These are phyloP conservation scores for Paramecium biaurelia DNA, from an alignment of 73 alveolate genomes.

Conservation along the genomic window DNA sequence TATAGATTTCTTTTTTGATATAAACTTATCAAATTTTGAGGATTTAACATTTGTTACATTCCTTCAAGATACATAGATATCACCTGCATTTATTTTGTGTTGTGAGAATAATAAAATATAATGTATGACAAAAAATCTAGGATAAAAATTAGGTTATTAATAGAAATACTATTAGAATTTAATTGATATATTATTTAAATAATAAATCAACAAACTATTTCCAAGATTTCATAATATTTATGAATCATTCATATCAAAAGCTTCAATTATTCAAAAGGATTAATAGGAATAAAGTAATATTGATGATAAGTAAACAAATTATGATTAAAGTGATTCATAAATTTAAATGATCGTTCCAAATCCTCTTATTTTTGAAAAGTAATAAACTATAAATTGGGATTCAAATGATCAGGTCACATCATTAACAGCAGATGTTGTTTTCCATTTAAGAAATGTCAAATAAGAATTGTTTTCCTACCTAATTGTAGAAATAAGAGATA, in stretches of 20 bases:
- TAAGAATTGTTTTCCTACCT: background rate
- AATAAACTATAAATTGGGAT: background rate
- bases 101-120: background rate
- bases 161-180: background rate
- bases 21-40: background rate
- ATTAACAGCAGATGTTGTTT: background rate
- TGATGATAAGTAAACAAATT: background rate
- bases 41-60: background rate
- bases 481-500: constrained; percentile 12
- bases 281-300: background rate
- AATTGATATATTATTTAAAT: background rate
- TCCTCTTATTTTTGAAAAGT: background rate
- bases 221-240: background rate
- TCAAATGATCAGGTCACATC: background rate
- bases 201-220: background rate
- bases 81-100: background rate
- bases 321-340: background rate
- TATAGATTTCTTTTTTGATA: constrained; percentile 22
- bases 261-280: background rate
- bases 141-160: background rate
- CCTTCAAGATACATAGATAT: background rate
- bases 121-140: background rate
- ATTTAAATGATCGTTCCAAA: background rate
- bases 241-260: background rate
- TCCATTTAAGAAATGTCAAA: background rate